Conservation (phyloP, 2,329 filamentous ascomycete genomes). For the Camptophora hylomeconis region DNA sequence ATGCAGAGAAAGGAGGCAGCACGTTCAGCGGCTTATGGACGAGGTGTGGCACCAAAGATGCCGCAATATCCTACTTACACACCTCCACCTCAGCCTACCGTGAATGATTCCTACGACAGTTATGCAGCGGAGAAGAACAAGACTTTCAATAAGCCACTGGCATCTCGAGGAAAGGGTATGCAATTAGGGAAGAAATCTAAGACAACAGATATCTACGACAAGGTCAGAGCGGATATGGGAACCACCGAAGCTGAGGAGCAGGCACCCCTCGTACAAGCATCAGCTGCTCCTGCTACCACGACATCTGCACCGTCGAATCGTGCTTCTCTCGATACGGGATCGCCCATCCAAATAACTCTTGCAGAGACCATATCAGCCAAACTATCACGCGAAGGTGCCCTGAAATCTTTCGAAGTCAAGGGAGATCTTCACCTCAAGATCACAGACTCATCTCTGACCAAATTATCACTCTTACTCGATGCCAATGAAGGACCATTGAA, state of each 20-base stretch:
- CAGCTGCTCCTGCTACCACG: conserved; percentile 38
- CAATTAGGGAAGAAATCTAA: conserved; percentile 98
- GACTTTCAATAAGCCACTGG: conserved; percentile 52
- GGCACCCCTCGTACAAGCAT: conserved; percentile 38
- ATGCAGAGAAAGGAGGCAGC: conserved; percentile 96
- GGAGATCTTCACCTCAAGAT: conserved; percentile 88
- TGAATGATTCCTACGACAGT: conserved; percentile 68
- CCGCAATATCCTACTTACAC: conserved; percentile 84
- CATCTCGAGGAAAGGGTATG: conserved; percentile 92
- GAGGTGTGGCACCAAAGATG: conserved; percentile 54
- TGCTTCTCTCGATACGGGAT: conserved; percentile 56
- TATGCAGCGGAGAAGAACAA: conserved; percentile 99
- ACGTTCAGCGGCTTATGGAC: conserved; percentile 44
- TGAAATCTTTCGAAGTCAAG: conserved; percentile 78
- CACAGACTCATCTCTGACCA: conserved; percentile 74
- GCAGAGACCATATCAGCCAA: conserved; percentile 84
- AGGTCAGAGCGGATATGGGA: conserved; percentile 84
- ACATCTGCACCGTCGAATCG: conserved; percentile 40
- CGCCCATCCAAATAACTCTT: conserved; percentile 74
- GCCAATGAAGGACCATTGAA: conserved; percentile 49
- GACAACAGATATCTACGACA: conserved; percentile 92
- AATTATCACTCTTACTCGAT: conserved; percentile 72
- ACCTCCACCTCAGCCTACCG: conserved; percentile 58
- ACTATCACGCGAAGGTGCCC: conserved; percentile 71
- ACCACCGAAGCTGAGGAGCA: conserved; percentile 64